These are phyloP conservation scores for Phyllosticta citribraziliensis DNA, from an alignment of 2,329 filamentous ascomycete genomes.

Conservation along the genomic window DNA sequence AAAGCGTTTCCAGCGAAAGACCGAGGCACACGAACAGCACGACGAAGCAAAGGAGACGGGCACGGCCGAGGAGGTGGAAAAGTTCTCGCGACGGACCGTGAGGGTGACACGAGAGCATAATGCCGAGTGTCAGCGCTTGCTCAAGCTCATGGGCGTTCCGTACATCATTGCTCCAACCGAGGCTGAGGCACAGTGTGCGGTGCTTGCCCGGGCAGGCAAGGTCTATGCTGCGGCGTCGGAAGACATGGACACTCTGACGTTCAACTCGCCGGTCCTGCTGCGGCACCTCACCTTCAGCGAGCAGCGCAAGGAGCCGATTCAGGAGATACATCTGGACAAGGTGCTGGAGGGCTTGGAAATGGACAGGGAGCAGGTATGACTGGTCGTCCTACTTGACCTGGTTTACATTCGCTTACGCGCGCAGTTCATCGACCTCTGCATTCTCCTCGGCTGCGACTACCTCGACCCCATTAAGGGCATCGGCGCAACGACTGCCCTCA, in stretches of 20 bases:
- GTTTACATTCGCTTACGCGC: neutral
- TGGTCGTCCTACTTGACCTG: neutral
- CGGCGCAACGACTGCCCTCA: constrained; percentile 82
- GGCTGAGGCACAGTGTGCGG: constrained; percentile 92
- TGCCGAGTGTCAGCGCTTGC: constrained; percentile 77
- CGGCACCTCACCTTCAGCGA: constrained; percentile 94
- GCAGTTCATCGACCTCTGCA: constrained; percentile 95
- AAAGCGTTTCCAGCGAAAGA: constrained; percentile 90
- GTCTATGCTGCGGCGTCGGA: constrained; percentile 95
- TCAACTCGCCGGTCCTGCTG: constrained; percentile 81
- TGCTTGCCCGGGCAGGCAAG: constrained; percentile 79
- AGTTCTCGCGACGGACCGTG: constrained; percentile 88
- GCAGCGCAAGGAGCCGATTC: constrained; percentile 93
- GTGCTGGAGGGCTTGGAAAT: constrained; percentile 80
- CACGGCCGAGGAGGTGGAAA: constrained; percentile 94
- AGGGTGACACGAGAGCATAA: constrained; percentile 96
- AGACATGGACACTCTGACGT: constrained; percentile 98
- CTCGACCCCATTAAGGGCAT: constrained; percentile 93
- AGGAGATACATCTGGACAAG: constrained; percentile 82
- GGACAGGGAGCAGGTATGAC: constrained; percentile 67
- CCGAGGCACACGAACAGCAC: constrained; percentile 77
- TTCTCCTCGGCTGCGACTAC: constrained; percentile 95
- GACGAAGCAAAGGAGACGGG: constrained; percentile 97
- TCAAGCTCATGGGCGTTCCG: constrained; percentile 93
- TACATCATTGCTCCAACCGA: constrained; percentile 94